phyloP scores from a whole-genome alignment of 805 yeast genomes.

The Sugiyamaella floridensis region DNA sequence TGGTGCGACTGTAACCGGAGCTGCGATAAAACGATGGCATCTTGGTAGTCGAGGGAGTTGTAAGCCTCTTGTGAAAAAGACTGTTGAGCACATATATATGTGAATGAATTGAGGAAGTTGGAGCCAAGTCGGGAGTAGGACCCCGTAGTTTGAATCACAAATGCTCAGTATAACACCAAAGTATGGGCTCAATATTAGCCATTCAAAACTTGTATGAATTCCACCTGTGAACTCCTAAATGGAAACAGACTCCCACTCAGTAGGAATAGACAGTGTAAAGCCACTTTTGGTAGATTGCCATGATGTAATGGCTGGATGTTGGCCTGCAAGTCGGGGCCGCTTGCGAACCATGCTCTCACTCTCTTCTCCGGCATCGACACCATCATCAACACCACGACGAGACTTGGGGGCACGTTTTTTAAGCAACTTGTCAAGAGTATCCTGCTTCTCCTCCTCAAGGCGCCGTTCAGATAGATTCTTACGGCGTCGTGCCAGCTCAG shows the following conservation, averaged over 20 bases:
- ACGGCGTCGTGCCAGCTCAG: constrained; percentile 84
- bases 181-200: too few relatives aligned
- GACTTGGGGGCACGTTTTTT: constrained; percentile 65
- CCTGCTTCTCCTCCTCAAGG: constrained; percentile 87
- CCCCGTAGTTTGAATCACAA: too few relatives aligned
- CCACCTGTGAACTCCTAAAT: neutral
- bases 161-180: too few relatives aligned
- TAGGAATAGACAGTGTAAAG: constrained; percentile 19
- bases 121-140: too few relatives aligned
- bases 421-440: constrained; percentile 78
- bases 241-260: constrained; percentile 13
- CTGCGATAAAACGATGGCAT: too few relatives aligned
- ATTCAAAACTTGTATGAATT: too few relatives aligned
- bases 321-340: constrained; percentile 19
- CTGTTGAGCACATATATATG: too few relatives aligned
- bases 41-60: too few relatives aligned
- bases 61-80: too few relatives aligned
- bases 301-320: constrained; percentile 28
- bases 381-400: constrained; percentile 17
- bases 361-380: constrained; percentile 15
- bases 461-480: constrained; percentile 76
- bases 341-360: constrained; percentile 6
- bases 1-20: too few relatives aligned
- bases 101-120: too few relatives aligned
- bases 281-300: constrained; percentile 22